phyloP scores from a whole-genome alignment of 176 grass and related monocot species.

The Ensete ventricosum region DNA sequence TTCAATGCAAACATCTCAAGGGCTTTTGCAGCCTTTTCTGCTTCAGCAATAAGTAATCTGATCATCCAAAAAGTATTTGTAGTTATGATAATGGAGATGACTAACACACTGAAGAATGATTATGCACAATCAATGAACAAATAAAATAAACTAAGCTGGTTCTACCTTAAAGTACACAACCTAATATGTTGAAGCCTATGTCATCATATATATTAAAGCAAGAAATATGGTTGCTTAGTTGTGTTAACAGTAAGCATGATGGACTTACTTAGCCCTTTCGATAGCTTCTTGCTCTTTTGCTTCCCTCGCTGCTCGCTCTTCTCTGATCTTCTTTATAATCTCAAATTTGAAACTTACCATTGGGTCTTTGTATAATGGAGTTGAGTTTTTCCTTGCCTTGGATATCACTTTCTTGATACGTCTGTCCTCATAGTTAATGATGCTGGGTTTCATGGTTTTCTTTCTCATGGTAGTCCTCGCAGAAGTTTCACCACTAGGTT shows the following conservation, averaged over 20 bases:
- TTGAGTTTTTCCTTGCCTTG: conserved; percentile 50
- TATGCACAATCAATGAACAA: not conserved
- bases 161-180: not conserved
- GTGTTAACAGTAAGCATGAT: not conserved
- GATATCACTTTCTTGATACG: conserved; percentile 17
- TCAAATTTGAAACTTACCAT: conserved; percentile 62
- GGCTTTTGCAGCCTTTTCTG: conserved; percentile 60
- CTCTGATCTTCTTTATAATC: conserved; percentile 84
- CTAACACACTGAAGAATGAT: not conserved
- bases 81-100: not conserved
- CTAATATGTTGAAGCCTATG: not conserved
- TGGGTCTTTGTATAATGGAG: conserved; percentile 72
- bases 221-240: not conserved
- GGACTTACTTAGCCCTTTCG: conserved; percentile 65
- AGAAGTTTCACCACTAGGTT: conserved; percentile 28
- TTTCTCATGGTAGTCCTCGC: conserved; percentile 23
- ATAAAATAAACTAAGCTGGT: not conserved
- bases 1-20: conserved; percentile 50
- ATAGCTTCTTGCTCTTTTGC: conserved; percentile 59
- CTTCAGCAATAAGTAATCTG: conserved; percentile 77
- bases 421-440: conserved; percentile 15
- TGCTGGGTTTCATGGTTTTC: conserved; percentile 29
- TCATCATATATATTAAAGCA: not conserved
- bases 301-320: conserved; percentile 51
- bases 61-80: not conserved